Percentiles rank a stretch among this genome's conserved stretches.
Conservation (phyloP, 139 green algal species). For the Chlorella sp. region DNA sequence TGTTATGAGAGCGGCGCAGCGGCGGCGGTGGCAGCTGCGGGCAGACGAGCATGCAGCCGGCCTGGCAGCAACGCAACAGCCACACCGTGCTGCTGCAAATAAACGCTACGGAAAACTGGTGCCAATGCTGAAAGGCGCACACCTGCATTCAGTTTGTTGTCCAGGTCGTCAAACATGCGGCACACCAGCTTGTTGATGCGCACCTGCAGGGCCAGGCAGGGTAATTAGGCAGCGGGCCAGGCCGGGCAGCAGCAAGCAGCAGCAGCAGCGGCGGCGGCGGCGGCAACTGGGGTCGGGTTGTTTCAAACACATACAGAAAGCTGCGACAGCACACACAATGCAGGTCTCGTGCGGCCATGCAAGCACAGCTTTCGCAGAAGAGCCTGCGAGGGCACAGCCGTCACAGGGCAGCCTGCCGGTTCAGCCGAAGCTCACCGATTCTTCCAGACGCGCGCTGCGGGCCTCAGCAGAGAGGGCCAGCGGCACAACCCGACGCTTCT, state of each 20-base stretch:
- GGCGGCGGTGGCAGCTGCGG: too few relatives aligned
- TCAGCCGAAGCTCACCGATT: too few relatives aligned
- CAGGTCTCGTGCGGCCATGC: too few relatives aligned
- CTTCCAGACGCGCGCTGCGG: not conserved
- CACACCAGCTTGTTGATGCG: slow-evolving; percentile 4
- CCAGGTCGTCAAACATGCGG: slow-evolving; percentile 9
- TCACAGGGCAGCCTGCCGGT: too few relatives aligned
- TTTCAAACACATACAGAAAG: too few relatives aligned
- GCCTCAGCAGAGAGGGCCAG: not conserved
- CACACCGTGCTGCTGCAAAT: not conserved
- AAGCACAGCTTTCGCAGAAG: too few relatives aligned
- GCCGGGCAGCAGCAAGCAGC: not conserved
- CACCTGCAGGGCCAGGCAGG: not conserved
- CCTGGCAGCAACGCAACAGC: not conserved
- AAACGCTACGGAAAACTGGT: not conserved
- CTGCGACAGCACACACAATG: too few relatives aligned
- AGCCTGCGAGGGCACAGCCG: too few relatives aligned
- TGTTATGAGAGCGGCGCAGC: not conserved
- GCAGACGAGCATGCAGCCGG: too few relatives aligned
- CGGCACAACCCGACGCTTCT: not conserved
- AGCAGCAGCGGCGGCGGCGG: too few relatives aligned
- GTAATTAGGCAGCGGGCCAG: not conserved
- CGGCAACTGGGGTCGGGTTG: too few relatives aligned
- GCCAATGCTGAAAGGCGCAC: not conserved
- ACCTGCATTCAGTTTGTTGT: not conserved